Evolutionary conservation across 2,329 filamentous ascomycete species (phyloP).

Genomic region (Exophiala sideris): DNA sequence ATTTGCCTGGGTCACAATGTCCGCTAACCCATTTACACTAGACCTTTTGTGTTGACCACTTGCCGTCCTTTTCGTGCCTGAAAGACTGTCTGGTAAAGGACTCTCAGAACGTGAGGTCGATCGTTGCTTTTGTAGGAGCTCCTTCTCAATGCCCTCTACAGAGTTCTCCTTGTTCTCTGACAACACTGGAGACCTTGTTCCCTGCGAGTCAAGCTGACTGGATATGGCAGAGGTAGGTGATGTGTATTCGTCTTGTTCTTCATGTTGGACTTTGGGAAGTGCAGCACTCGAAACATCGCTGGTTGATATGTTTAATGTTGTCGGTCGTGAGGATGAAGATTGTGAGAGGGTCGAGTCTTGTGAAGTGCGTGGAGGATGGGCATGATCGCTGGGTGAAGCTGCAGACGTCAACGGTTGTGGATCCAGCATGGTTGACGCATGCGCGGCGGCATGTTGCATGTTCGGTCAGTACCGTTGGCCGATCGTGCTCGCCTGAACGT

Average conservation of each 20-base stretch:
- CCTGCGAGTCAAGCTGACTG: constrained; percentile 11
- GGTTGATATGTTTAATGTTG: constrained; percentile 15
- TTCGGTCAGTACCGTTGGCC: constrained; percentile 10
- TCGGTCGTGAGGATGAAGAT: constrained; percentile 3
- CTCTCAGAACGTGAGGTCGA: constrained; percentile 16
- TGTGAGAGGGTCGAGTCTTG: constrained; percentile 6
- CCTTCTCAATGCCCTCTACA: background rate
- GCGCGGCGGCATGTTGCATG: constrained; percentile 20
- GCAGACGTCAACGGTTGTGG: constrained; percentile 16
- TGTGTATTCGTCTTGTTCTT: constrained; percentile 16
- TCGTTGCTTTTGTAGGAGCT: background rate
- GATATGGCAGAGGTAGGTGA: constrained; percentile 22
- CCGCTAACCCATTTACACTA: constrained; percentile 19
- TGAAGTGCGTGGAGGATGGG: background rate
- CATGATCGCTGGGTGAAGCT: background rate
- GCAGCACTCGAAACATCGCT: constrained; percentile 10
- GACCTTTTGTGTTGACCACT: constrained; percentile 24
- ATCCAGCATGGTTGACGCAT: constrained; percentile 19
- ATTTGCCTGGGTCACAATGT: constrained; percentile 8
- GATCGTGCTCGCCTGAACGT: background rate
- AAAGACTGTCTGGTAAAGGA: constrained; percentile 8
- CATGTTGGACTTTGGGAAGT: constrained; percentile 5
- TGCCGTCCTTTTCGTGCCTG: constrained; percentile 23
- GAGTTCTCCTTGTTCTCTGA: constrained; percentile 2
- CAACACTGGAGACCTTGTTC: constrained; percentile 3